Conservation (phyloP, 2,329 filamentous ascomycete genomes). For the Chaetomiaceae sp. region DNA sequence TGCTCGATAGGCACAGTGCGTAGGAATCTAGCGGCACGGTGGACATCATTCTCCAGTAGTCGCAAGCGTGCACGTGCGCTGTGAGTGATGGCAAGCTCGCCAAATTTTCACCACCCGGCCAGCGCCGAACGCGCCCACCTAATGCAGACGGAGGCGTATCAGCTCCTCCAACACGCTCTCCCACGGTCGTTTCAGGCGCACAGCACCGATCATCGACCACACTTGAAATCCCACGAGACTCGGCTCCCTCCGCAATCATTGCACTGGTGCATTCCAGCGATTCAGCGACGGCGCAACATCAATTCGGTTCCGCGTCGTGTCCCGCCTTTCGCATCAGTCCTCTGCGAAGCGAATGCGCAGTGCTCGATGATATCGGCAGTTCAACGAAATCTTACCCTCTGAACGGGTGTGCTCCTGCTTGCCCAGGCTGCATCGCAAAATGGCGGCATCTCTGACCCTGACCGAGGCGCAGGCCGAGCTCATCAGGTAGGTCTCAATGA, state of each 20-base stretch:
- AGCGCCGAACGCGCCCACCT: constrained; percentile 1
- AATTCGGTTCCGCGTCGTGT: background rate
- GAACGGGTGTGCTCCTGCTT: constrained; percentile 9
- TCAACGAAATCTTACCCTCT: background rate
- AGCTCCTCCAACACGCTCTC: background rate
- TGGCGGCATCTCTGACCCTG: constrained; percentile 32
- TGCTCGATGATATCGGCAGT: constrained; percentile 11
- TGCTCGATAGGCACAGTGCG: background rate
- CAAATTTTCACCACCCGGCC: constrained; percentile 3
- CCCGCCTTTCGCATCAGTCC: background rate
- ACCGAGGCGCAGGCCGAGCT: constrained; percentile 55
- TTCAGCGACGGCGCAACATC: background rate
- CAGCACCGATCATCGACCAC: background rate
- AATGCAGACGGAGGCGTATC: too few relatives aligned
- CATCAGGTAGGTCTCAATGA: constrained; percentile 43
- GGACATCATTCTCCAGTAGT: background rate
- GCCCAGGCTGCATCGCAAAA: constrained; percentile 16
- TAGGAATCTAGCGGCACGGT: background rate
- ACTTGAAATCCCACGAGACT: background rate
- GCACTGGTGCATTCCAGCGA: background rate
- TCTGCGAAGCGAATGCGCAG: background rate
- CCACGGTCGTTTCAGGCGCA: background rate
- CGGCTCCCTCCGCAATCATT: background rate
- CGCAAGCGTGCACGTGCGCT: too few relatives aligned
- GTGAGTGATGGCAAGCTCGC: background rate